phyloP scores from a whole-genome alignment of 2,329 filamentous ascomycete genomes.

The Pyrenochaeta sp. region DNA sequence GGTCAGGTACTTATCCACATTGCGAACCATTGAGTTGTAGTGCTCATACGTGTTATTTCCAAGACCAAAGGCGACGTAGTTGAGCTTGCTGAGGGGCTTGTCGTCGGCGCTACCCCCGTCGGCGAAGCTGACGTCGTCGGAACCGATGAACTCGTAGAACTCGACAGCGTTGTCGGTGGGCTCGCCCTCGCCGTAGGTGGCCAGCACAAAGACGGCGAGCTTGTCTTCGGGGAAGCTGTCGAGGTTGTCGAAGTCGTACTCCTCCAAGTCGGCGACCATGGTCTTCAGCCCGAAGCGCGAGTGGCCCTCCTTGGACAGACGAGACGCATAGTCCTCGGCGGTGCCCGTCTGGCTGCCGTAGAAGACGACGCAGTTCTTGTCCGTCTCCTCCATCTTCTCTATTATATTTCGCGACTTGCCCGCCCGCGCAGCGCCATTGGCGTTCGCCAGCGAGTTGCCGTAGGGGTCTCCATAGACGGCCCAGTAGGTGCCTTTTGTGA shows the following conservation, averaged over 20 bases:
- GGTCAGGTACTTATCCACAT: constrained; percentile 80
- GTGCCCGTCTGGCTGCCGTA: constrained; percentile 99
- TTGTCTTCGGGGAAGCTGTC: constrained; percentile 90
- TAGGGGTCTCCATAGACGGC: constrained; percentile 88
- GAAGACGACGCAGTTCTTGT: constrained; percentile 98
- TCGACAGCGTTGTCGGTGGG: constrained; percentile 98
- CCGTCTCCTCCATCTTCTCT: constrained; percentile 93
- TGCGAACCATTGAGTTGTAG: constrained; percentile 98
- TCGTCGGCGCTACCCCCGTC: constrained; percentile 70
- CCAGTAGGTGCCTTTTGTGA: constrained; percentile 97
- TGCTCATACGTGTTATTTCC: constrained; percentile 99
- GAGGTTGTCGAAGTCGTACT: constrained; percentile 96
- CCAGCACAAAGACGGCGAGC: constrained; percentile 91
- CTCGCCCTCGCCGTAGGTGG: constrained; percentile 97
- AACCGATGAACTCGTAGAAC: constrained; percentile 94
- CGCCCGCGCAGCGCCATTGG: constrained; percentile 71
- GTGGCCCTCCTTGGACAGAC: constrained; percentile 95
- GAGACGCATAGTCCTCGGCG: constrained; percentile 96
- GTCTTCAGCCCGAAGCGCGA: constrained; percentile 96
- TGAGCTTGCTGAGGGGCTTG: constrained; percentile 80
- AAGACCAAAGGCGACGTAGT: constrained; percentile 93
- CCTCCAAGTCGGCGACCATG: constrained; percentile 97
- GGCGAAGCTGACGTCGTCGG: constrained; percentile 83
- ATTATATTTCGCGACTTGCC: constrained; percentile 91
- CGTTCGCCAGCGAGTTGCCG: constrained; percentile 75